Conservation (phyloP, 176 grass and related monocot species). For the Olyra latifolia region DNA sequence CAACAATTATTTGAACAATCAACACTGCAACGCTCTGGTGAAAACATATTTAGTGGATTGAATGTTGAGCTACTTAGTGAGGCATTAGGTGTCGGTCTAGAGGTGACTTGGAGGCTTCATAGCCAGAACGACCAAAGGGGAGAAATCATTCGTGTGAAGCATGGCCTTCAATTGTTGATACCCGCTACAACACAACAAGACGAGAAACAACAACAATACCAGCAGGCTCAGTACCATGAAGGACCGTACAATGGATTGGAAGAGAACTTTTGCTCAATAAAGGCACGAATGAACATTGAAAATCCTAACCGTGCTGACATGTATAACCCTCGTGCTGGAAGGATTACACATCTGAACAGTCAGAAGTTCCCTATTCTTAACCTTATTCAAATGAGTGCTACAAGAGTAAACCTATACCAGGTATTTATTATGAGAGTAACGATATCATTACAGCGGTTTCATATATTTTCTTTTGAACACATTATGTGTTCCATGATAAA, state of each 20-base stretch:
- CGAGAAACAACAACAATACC: not conserved
- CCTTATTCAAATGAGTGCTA: conserved; percentile 40
- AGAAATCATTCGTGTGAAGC: conserved; percentile 40
- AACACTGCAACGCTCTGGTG: not conserved
- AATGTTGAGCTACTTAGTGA: conserved; percentile 31
- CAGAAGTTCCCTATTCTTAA: conserved; percentile 46
- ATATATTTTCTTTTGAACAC: not conserved
- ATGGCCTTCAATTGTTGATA: not conserved
- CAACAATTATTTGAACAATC: not conserved
- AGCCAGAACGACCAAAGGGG: conserved; percentile 38
- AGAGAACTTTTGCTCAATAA: conserved; percentile 40
- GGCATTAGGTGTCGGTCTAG: conserved; percentile 26
- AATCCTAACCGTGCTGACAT: conserved; percentile 27
- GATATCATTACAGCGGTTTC: not conserved
- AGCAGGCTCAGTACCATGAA: not conserved
- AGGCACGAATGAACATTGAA: conserved; percentile 35
- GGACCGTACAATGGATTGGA: conserved; percentile 27
- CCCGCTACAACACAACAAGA: not conserved
- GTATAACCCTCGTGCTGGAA: conserved; percentile 39
- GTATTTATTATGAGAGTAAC: not conserved
- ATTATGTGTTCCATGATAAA: not conserved
- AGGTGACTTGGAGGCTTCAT: conserved; percentile 28
- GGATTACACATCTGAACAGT: conserved; percentile 34
- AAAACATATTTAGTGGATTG: conserved; percentile 43
- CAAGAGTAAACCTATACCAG: conserved; percentile 37